phyloP scores from a whole-genome alignment of 495 filamentous ascomycete species.

The Penicillium silybi region DNA sequence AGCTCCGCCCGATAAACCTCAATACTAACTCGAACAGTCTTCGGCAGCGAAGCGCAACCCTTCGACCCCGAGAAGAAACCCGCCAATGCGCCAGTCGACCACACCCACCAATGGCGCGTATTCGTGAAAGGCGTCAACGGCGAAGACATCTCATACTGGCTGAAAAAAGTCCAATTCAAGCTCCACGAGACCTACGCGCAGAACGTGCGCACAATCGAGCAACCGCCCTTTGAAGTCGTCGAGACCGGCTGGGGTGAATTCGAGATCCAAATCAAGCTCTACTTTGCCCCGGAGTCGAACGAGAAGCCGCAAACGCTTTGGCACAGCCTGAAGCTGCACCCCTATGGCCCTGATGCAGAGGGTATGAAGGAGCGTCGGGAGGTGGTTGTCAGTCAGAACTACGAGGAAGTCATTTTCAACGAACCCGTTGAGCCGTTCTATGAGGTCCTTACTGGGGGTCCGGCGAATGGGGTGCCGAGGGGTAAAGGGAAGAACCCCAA shows the following conservation, averaged over 20 bases:
- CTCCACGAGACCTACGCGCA: constrained; percentile 93
- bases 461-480: constrained; percentile 27
- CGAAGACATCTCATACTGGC: constrained; percentile 88
- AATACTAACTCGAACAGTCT: constrained; percentile 44
- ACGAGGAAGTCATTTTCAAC: constrained; percentile 93
- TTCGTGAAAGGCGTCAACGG: constrained; percentile 84
- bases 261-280: constrained; percentile 87
- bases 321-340: constrained; percentile 87
- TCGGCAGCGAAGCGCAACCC: constrained; percentile 72
- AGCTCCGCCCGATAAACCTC: neutral
- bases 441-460: constrained; percentile 69
- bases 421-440: constrained; percentile 90
- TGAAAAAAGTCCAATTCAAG: constrained; percentile 96
- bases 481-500: constrained; percentile 48
- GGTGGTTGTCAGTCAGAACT: constrained; percentile 67
- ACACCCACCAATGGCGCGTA: constrained; percentile 94
- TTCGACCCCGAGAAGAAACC: constrained; percentile 70
- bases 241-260: constrained; percentile 99
- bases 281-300: constrained; percentile 76
- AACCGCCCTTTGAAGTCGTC: constrained; percentile 75
- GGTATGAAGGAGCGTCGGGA: constrained; percentile 62
- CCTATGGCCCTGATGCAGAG: constrained; percentile 78
- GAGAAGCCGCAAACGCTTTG: constrained; percentile 92
- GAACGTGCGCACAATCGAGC: constrained; percentile 71
- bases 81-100: constrained; percentile 58